A percentile compares a stretch with the other conserved stretches of the same genome.
Conservation (phyloP, 768 basidiomycete species). For the Naganishia vishniacii region DNA sequence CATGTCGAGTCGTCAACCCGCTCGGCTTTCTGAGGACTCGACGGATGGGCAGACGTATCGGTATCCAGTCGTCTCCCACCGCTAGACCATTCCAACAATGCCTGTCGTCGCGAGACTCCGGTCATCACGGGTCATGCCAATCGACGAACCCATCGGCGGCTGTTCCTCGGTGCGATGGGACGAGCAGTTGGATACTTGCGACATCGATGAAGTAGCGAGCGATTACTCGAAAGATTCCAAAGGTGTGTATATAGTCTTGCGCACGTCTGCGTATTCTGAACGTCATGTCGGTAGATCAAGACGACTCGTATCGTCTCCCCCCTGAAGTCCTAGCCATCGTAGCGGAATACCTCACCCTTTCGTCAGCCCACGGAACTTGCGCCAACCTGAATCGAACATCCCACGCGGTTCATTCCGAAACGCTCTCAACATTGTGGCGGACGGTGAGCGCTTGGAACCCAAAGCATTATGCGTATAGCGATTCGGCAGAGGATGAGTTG, state of each 20-base stretch:
- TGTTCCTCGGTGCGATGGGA: not conserved
- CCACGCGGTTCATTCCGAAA: not conserved
- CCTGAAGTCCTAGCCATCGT: not conserved
- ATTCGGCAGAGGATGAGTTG: conserved; percentile 1
- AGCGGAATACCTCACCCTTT: not conserved
- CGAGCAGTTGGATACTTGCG: not conserved
- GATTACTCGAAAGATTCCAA: not conserved
- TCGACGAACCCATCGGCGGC: too few species aligned
- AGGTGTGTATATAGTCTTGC: not conserved
- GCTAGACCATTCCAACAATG: too few species aligned
- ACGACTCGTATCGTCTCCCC: not conserved
- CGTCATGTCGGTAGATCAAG: not conserved
- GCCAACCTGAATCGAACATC: not conserved
- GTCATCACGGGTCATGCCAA: too few species aligned
- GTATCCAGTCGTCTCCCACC: too few species aligned
- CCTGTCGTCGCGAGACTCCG: too few species aligned
- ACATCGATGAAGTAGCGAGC: not conserved
- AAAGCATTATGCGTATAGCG: not conserved
- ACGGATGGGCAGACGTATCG: too few species aligned
- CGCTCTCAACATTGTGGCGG: not conserved
- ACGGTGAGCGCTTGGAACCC: not conserved
- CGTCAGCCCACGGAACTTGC: not conserved
- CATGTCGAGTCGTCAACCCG: too few species aligned
- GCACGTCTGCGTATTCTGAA: not conserved
- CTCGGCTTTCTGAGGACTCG: too few species aligned